Base-by-base conservation (phyloP, 2,329 filamentous ascomycete species). In the Penicillium corylophilum region DNA sequence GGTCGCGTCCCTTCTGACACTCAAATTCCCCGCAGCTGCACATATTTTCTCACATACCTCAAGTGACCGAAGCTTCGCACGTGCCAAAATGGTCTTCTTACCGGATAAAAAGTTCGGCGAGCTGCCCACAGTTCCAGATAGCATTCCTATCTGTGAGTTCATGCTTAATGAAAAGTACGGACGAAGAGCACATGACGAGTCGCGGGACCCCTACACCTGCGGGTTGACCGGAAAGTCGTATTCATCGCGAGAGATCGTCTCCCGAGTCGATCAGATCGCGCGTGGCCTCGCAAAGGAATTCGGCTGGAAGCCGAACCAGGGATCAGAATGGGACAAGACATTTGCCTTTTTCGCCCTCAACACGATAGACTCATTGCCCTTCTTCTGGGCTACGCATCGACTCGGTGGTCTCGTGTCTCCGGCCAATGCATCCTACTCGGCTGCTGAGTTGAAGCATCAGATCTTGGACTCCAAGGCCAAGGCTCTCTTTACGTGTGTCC, bases 271-370 rank as follows among this genome's bases (percentile, higher is more conserved):
- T 24, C 78, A 75, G 47, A 77, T 94, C 20, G 81, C 89, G 15
- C 81, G 86, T 51, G 86, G 82, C 20, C 74, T 95, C 29, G 80
- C 82, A 36, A 85, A 88, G 66, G 83, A 89, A 56, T 79, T 94
- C 53, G 85, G 82, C 39, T 91, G 89, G 80, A 70, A 79, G 41
- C 83, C 87, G 7, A 86, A 89, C 59, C 70, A 83, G 50, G 89
- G 87, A 12, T 82, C 83, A 0, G 88, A 92, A 67, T 94, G 87
- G 86, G 89, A 94, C 64, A 90, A 91, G 69, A 87, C 92, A 22
- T 76, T 90, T 43, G 86, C 79, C 4, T 76, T 92, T 24, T 95
- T 89, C 73, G 86, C 86, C n/a, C 72, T 91, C 53, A 95, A 95
- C 67, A 90, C 89, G 26, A 84, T 94, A 56, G 89, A 94, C 70